Percentiles rank a stretch among this genome's conserved stretches.
Conservation (phyloP, 192 early-diverging fungal species). For the Piromyces finnis region DNA sequence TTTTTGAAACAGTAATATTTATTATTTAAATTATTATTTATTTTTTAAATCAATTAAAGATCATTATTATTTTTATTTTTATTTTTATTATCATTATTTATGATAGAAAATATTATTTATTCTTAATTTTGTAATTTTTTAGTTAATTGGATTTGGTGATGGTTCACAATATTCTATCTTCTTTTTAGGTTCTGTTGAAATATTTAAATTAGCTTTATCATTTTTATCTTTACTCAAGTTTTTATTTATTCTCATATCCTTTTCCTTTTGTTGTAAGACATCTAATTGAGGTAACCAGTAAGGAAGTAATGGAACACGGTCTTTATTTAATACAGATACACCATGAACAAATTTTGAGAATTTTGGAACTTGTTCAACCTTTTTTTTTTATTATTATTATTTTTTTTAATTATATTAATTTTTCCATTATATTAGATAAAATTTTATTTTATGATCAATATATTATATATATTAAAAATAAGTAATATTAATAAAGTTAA, state of each 20-base stretch:
- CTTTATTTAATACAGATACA: constrained; percentile 54
- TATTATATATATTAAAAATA: too few species aligned
- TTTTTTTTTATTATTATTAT: neutral
- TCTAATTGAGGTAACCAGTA: constrained; percentile 40
- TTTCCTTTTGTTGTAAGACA: neutral
- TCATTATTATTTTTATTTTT: too few species aligned
- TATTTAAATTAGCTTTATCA: too few species aligned
- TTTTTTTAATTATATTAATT: neutral
- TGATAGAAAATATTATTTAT: too few species aligned
- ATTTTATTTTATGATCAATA: too few species aligned
- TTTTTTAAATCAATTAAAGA: too few species aligned
- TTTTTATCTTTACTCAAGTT: neutral
- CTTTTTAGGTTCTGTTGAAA: neutral
- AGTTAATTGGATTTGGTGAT: neutral
- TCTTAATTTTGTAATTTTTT: too few species aligned
- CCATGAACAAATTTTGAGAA: constrained; percentile 99
- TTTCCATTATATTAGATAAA: too few species aligned
- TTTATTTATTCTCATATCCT: neutral
- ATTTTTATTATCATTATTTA: too few species aligned
- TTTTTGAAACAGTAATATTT: too few species aligned
- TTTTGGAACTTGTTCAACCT: constrained; percentile 57
- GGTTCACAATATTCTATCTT: neutral
- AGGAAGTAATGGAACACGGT: constrained; percentile 33
- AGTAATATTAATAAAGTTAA: too few species aligned
- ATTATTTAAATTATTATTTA: too few species aligned